Evolutionary conservation across 441 rosid species (phyloP), one percentile per base, ranked within the genome.

Genomic region (Syzygium malaccense): DNA sequence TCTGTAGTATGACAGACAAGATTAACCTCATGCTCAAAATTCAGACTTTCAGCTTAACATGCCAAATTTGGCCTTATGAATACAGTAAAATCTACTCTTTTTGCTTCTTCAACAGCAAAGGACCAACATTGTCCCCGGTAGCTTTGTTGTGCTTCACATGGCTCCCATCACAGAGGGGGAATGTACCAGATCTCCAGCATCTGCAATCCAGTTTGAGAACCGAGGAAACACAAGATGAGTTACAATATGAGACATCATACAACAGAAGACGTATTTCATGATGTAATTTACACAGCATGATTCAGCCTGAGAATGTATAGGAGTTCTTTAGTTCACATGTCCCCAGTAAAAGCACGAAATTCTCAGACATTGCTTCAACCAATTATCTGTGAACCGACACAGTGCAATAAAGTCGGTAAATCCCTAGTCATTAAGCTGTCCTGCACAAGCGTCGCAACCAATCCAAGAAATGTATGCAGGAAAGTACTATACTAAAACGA

Each of bases 121-220:
- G 99, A 15, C 98, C 99, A 91, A 97, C 99, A 68, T 96, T 96
- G 92, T 96, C 99, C 51, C 99, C 99, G 14, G 96, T 95, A 66
- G 97, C 98, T 88, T 95, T 96, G 94, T 97, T 97, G 93, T 97
- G 99, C 95, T 97, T 96, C 87, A 94, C 96, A 91, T 97, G 99
- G 78, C 94, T 88, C 86, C 99, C 99, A 91, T 96, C 99, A 89
- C 98, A 97, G 32, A 96, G 87, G 20, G 98, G 99, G 88, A 96
- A 96, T 25, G 98, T 96, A 88, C 96, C 96, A 11, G 99, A 96
- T 91, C 98, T 93, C 99, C 99, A 96, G 88, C 99, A 97, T 89
- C 99, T 97, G 89, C 89, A 88, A 30, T n/a, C 60, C 75, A 66
- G 55, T 20, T 58, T 58, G 48, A 88, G 48, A 80, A 58, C 58